Evolutionary conservation across 108 stramenopile genomes (phyloP).

Genomic region (Cyclostephanos invisitatus): DNA sequence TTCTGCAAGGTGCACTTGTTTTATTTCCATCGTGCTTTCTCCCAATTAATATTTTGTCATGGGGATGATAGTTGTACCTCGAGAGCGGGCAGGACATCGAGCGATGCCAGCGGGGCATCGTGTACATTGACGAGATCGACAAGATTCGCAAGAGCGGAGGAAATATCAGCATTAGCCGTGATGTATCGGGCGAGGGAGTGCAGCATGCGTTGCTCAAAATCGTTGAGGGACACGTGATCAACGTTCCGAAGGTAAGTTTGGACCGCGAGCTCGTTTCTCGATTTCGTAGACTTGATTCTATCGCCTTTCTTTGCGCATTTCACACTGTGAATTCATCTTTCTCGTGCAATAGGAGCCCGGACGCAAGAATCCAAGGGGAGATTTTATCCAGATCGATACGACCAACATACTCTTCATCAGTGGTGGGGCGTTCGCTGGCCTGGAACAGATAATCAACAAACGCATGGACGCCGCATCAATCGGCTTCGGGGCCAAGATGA

Average conservation of each 20-base stretch:
- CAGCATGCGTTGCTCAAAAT: conserved; percentile 98
- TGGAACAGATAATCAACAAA: conserved; percentile 91
- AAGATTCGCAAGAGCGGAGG: conserved; percentile 94
- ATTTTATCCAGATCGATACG: conserved; percentile 96
- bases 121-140: conserved; percentile 95
- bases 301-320: not conserved
- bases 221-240: conserved; percentile 97
- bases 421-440: conserved; percentile 96
- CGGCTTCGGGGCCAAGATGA: conserved; percentile 97
- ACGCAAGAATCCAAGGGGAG: conserved; percentile 93
- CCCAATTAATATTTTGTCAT: not conserved
- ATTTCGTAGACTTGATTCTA: not conserved
- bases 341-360: conserved; percentile 75
- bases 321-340: not conserved
- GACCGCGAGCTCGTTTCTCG: conserved; percentile 4
- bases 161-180: conserved; percentile 94
- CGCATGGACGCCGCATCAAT: conserved; percentile 93
- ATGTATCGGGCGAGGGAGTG: conserved; percentile 96
- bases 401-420: conserved; percentile 98
- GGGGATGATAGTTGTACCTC: conserved; percentile 69
- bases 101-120: conserved; percentile 90
- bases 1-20: not conserved
- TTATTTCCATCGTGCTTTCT: not conserved
- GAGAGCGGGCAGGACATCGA: conserved; percentile 95
- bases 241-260: conserved; percentile 93